Percentiles rank a stretch among this genome's conserved stretches.
Evolutionary conservation across 257 asterid genomes (phyloP).

Genomic region (Eucommia ulmoides): DNA sequence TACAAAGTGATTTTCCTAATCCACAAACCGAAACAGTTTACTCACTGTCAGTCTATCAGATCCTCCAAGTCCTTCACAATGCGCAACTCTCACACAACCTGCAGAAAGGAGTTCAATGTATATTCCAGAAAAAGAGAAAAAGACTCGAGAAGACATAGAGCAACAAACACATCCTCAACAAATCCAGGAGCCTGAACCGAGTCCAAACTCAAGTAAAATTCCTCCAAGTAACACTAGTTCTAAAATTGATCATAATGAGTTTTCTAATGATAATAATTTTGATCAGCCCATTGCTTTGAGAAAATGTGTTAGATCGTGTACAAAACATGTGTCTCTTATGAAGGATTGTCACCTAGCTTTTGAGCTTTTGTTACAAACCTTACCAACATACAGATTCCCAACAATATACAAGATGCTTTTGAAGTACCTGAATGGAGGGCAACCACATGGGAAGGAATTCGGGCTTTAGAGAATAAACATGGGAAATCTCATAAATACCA

Average conservation of each 20-base stretch:
- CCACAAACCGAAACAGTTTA: no score
- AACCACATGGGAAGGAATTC: background rate
- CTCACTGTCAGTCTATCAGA: no score
- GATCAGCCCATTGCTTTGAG: background rate
- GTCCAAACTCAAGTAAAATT: background rate
- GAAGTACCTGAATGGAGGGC: background rate
- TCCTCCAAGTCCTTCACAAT: no score
- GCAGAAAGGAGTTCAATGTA: no score
- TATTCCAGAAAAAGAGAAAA: no score
- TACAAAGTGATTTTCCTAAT: no score
- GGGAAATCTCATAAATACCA: background rate
- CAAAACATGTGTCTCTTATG: background rate
- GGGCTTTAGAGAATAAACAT: background rate
- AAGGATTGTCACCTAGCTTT: background rate
- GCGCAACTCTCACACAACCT: no score
- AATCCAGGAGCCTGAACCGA: background rate
- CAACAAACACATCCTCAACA: background rate
- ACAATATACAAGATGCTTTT: background rate
- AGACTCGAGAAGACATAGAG: background rate
- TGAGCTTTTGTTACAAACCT: background rate
- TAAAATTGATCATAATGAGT: no score
- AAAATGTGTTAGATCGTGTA: background rate
- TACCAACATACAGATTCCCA: background rate
- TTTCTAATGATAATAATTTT: background rate
- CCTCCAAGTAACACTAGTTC: background rate